Evolutionary conservation across 192 early-diverging fungal genomes (phyloP).

Genomic region (Spinellus fusiger): DNA sequence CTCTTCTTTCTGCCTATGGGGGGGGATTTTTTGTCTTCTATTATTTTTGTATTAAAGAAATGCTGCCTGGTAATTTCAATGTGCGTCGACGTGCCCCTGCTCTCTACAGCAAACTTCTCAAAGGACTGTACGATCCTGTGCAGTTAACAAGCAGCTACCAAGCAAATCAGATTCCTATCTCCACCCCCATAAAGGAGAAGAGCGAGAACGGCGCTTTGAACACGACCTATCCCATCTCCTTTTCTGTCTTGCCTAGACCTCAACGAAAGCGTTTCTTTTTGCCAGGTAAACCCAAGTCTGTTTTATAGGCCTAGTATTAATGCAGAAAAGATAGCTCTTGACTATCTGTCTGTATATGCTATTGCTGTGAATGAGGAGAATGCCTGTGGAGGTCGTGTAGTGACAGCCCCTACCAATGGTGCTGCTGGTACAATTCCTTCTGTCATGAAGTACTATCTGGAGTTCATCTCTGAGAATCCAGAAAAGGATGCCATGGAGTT

Average conservation of each 20-base stretch:
- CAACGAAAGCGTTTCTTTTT: constrained; percentile 52
- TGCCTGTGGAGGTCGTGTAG: constrained; percentile 78
- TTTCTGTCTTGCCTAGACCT: constrained; percentile 31
- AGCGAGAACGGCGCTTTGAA: background rate
- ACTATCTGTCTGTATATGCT: constrained; percentile 89
- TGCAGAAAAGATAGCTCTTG: constrained; percentile 62
- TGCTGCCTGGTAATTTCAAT: constrained; percentile 78
- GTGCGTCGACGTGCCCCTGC: constrained; percentile 80
- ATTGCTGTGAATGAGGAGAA: constrained; percentile 96
- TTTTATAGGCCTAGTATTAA: background rate
- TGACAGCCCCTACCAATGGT: constrained; percentile 94
- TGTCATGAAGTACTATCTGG: constrained; percentile 92
- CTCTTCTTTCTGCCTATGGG: background rate
- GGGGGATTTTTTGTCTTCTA: background rate
- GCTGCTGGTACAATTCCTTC: constrained; percentile 92
- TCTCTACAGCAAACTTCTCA: constrained; percentile 80
- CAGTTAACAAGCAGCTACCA: constrained; percentile 19
- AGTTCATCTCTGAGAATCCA: constrained; percentile 81
- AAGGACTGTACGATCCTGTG: constrained; percentile 55
- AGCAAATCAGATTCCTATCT: constrained; percentile 15
- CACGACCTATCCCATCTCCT: constrained; percentile 18
- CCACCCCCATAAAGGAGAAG: background rate
- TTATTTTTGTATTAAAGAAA: constrained; percentile 21
- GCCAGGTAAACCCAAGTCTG: constrained; percentile 32
- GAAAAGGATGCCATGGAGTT: constrained; percentile 88